Evolutionary conservation across 768 basidiomycete species (phyloP), one percentile per base, ranked within the genome.

Genomic region (Leccinum rimulosum): DNA sequence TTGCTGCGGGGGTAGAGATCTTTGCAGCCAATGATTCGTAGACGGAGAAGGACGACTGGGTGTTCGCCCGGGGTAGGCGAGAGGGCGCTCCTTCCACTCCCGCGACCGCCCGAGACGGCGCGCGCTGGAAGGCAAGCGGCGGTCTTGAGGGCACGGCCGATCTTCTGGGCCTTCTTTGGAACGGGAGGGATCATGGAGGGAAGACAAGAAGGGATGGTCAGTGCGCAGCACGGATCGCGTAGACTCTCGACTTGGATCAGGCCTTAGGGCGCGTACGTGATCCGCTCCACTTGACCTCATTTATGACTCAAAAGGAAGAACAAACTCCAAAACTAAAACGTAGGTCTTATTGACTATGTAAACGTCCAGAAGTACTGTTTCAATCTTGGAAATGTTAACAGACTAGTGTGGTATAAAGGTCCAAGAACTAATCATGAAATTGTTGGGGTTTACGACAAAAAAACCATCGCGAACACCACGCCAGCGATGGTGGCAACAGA

Each of bases 1-100:
- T 82, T 81, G 68, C 89, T 84, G 65, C 87, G 89, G 8, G 85
- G 76, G 19, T 81, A 70, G 30, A 93, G 77, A 55, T 83, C 78
- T 19, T 73, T 80, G 67, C 89, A 89, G 4, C 82, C 80, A 5
- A 91, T 56, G 17, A 93, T 79, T 68, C 89, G 88, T 1, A 93
- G 76, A 22, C 87, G 77, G 35, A 92, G 80, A 27, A 86, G 64
- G 35, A 87, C 87, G 57, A 89, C 67, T 1, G 91, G 89, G 0
- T 73, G 73, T 69, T 93, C 91, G 17, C 87, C 88, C 0, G 80
- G 79, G 3, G 72, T 63, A 0, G 88, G 85, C 1, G 73, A 69
- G 63, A 77, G 70, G 9, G 70, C 54, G 51, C 69, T 73, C 57
- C 77, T 67, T 60, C 73, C 74, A 33, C 68, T 74, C 45, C 75